Conservation (phyloP, 352 stramenopile species). For the Phytophthora vignae region DNA sequence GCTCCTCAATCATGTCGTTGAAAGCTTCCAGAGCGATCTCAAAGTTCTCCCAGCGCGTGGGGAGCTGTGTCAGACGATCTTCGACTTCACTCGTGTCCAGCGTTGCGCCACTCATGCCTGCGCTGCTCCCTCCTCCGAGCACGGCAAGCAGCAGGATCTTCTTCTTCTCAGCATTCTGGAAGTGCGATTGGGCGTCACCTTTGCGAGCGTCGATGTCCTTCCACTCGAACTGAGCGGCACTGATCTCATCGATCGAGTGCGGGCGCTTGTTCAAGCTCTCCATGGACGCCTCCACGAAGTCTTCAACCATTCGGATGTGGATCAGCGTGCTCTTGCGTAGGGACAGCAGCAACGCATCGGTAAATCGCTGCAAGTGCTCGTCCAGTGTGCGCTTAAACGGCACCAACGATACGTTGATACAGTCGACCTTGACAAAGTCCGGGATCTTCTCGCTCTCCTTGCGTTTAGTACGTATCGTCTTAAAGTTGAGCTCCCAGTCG, state of each 20-base stretch:
- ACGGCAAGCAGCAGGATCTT: constrained; percentile 81
- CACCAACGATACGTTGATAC: constrained; percentile 86
- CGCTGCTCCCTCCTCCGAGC: constrained; percentile 35
- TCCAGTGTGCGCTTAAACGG: constrained; percentile 91
- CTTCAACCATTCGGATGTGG: constrained; percentile 88
- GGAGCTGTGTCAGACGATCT: constrained; percentile 73
- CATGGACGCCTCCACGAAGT: constrained; percentile 91
- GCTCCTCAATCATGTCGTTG: constrained; percentile 96
- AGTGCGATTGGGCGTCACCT: constrained; percentile 60
- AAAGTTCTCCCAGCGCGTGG: constrained; percentile 94
- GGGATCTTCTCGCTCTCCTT: constrained; percentile 94
- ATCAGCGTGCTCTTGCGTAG: constrained; percentile 82
- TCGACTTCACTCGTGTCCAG: constrained; percentile 87
- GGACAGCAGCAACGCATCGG: constrained; percentile 86
- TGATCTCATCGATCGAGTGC: constrained; percentile 94
- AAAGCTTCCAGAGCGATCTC: constrained; percentile 95
- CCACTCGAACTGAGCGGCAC: constrained; percentile 90
- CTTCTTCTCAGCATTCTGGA: constrained; percentile 85
- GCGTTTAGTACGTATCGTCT: constrained; percentile 86
- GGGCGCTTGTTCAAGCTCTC: constrained; percentile 90
- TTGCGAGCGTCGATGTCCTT: constrained; percentile 87
- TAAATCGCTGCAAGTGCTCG: constrained; percentile 87
- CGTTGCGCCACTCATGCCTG: constrained; percentile 44
- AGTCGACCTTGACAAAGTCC: constrained; percentile 93
- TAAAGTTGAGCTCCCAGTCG: constrained; percentile 93